Evolutionary conservation across 139 green algal species (phyloP), one percentile per base, ranked within the genome.

Genomic region (Penium margaritaceum): DNA sequence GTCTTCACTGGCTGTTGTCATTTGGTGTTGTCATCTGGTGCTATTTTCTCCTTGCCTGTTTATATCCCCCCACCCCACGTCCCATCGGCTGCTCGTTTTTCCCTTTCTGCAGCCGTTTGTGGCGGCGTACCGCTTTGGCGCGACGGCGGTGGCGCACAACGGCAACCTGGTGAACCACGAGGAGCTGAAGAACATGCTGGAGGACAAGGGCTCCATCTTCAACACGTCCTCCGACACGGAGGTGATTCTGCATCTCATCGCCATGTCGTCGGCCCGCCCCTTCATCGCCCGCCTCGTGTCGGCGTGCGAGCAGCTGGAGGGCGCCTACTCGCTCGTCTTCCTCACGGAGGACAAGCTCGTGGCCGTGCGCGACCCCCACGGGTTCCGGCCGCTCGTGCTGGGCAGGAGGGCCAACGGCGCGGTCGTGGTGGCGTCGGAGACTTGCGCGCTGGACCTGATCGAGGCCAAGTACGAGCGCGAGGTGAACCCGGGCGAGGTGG

Each of bases 101-200:
- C 33, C 36, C 27, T 30, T 30, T 90, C 19, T 5, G 35, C 95
- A 99, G 89, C 95, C 95, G 17, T 99, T 99, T 84, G 96, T 98
- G 77, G 95, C 97, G 17, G 96, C 96, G 88, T 95, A 87, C 33
- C 92, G 93, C 0, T 87, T 99, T 63, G 38, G 95, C 90, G 69
- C 97, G 96, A 61, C 97, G 91, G 86, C 82, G 19, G 60, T 99
- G 33, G 96, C 97, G 72, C 95, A 99, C 88, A 99, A 99, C 75
- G 95, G 94, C 70, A 99, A 99, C 90, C 85, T 99, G 27, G 97
- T 94, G 38, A 99, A 99, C 87, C 91, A 90, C 17, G 83, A 89
- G 9, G 83, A 94, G 74, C 83, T 97, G 76, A 75, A 90, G 34
- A 63, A 81, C 17, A 35, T 87, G 61, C 79, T 95, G 12, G 87